Percentiles rank a stretch among this genome's conserved stretches.
Conservation (phyloP, 179 eudicot genomes). For the Silene noctiflora region DNA sequence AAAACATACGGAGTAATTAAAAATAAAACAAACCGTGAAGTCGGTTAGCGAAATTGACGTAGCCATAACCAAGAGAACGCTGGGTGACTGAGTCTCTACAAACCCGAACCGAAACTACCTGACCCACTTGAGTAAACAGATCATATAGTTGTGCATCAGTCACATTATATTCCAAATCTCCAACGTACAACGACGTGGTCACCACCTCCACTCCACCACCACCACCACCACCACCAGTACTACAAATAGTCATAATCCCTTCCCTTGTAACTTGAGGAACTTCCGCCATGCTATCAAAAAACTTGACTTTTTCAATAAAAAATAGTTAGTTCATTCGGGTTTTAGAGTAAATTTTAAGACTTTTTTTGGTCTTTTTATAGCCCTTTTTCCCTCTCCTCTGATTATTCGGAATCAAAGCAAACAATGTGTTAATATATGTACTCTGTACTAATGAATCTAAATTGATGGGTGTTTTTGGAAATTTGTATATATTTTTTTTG, state of each 20-base stretch:
- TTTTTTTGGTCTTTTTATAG: slow-evolving; percentile 25
- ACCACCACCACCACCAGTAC: slow-evolving; percentile 36
- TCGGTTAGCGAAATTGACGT: slow-evolving; percentile 37
- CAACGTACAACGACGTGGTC: slow-evolving; percentile 44
- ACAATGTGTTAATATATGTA: not conserved
- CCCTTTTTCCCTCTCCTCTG: slow-evolving; percentile 60
- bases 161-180: slow-evolving; percentile 45
- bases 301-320: not conserved
- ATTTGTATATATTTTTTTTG: slow-evolving; percentile 22
- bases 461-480: not conserved
- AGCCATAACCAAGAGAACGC: slow-evolving; percentile 47
- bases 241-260: slow-evolving; percentile 31
- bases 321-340: slow-evolving; percentile 13
- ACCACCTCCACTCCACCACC: slow-evolving; percentile 23
- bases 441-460: not conserved
- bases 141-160: slow-evolving; percentile 40
- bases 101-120: slow-evolving; percentile 42
- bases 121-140: slow-evolving; percentile 36
- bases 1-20: too few relatives aligned
- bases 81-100: slow-evolving; percentile 36
- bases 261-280: slow-evolving; percentile 19
- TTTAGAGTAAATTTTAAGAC: slow-evolving; percentile 14
- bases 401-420: slow-evolving; percentile 30
- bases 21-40: slow-evolving; percentile 25
- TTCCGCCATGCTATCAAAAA: not conserved